phyloP scores from a whole-genome alignment of 306 rosid genomes.

The Leucaena leucocephala region DNA sequence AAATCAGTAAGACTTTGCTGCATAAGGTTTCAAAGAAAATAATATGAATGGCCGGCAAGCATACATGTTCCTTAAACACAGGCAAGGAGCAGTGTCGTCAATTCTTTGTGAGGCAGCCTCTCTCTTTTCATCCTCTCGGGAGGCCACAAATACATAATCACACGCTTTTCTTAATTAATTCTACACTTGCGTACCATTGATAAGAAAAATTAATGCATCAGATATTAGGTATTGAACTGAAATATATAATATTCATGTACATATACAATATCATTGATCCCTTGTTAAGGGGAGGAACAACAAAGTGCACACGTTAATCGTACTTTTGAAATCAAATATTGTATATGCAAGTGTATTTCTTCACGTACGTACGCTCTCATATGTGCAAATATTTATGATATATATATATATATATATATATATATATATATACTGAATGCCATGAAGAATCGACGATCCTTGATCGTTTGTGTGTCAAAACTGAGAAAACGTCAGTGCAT shows the following conservation, averaged over 20 bases:
- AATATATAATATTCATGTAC: too few species aligned
- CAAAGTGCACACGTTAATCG: too few species aligned
- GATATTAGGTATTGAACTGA: too few species aligned
- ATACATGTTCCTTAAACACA: not conserved
- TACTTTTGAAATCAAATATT: too few species aligned
- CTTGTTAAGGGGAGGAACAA: too few species aligned
- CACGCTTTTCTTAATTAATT: not conserved
- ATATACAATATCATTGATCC: too few species aligned
- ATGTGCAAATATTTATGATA: too few species aligned
- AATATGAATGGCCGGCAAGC: constrained; percentile 1
- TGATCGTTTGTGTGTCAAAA: not conserved
- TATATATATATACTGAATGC: too few species aligned
- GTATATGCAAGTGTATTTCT: not conserved
- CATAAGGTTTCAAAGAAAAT: not conserved
- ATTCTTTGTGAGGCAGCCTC: not conserved
- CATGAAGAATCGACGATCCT: not conserved
- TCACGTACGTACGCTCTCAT: not conserved
- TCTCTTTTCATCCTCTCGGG: not conserved
- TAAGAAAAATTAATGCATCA: too few species aligned
- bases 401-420: too few species aligned
- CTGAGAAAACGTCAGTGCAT: not conserved
- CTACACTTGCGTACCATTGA: too few species aligned
- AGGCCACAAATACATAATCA: not conserved
- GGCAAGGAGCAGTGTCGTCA: not conserved
- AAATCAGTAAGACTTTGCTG: not conserved